phyloP scores from a whole-genome alignment of 2,329 filamentous ascomycete genomes.

The Xylariaceae sp. region DNA sequence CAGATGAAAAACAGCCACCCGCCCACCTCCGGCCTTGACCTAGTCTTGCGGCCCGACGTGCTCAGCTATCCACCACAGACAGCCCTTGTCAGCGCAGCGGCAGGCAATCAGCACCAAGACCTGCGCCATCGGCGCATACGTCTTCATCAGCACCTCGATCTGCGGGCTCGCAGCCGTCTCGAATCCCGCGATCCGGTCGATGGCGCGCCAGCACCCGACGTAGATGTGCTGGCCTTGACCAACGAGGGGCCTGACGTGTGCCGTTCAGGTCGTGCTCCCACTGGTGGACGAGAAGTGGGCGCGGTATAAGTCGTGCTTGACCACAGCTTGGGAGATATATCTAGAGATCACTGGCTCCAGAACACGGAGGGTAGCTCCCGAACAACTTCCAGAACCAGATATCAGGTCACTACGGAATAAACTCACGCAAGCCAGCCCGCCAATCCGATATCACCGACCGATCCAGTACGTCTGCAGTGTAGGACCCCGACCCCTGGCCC shows the following conservation, averaged over 20 bases:
- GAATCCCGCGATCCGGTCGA: slow-evolving; percentile 31
- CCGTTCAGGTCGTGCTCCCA: slow-evolving; percentile 30
- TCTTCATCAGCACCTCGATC: slow-evolving; percentile 43
- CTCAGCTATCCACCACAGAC: slow-evolving; percentile 33
- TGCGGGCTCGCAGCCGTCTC: slow-evolving; percentile 36
- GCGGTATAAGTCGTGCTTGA: too few species aligned
- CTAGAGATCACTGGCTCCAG: too few species aligned
- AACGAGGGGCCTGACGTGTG: slow-evolving; percentile 27
- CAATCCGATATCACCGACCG: slow-evolving; percentile 5
- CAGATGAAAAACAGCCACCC: slow-evolving; percentile 26
- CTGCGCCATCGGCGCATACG: slow-evolving; percentile 39
- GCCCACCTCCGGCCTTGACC: slow-evolving; percentile 24
- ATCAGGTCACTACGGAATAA: too few species aligned
- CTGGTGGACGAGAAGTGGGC: too few species aligned
- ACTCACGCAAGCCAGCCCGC: slow-evolving; percentile 27
- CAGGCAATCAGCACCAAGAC: slow-evolving; percentile 38
- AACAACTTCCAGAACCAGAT: too few species aligned
- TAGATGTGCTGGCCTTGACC: slow-evolving; percentile 25
- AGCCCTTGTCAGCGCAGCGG: slow-evolving; percentile 37
- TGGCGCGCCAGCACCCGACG: slow-evolving; percentile 27
- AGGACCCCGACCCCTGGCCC: slow-evolving; percentile 15
- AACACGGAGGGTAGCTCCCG: too few species aligned
- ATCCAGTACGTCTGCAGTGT: background rate
- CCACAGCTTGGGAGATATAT: too few species aligned
- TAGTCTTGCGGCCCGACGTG: slow-evolving; percentile 24